Evolutionary conservation across 495 filamentous ascomycete genomes (phyloP).

Genomic region (Penicillium crystallinum): DNA sequence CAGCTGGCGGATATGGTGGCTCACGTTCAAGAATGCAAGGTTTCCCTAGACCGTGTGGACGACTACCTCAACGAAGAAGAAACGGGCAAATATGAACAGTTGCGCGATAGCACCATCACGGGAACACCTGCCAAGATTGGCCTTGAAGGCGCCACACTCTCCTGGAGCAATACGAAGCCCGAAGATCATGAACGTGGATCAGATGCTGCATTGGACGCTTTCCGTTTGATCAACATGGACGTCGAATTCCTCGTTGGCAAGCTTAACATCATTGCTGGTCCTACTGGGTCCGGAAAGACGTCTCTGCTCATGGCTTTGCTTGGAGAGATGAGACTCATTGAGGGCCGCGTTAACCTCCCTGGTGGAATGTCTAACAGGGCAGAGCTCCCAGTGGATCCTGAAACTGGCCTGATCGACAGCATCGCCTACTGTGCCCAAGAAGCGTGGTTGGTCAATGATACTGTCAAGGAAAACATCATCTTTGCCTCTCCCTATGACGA

Average conservation of each 20-base stretch:
- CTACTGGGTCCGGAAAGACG: constrained; percentile 93
- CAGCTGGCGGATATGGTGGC: constrained; percentile 99
- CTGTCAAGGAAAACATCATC: constrained; percentile 92
- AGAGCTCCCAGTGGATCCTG: constrained; percentile 73
- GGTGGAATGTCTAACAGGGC: constrained; percentile 72
- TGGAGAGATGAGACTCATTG: constrained; percentile 88
- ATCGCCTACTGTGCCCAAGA: constrained; percentile 97
- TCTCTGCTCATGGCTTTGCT: constrained; percentile 93
- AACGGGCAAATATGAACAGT: constrained; percentile 91
- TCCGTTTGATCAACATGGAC: constrained; percentile 77
- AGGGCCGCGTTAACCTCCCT: constrained; percentile 78
- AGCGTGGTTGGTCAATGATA: constrained; percentile 95
- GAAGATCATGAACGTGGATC: constrained; percentile 16
- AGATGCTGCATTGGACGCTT: constrained; percentile 45
- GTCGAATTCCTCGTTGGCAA: constrained; percentile 70
- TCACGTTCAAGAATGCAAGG: constrained; percentile 95
- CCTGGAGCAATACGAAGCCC: constrained; percentile 67
- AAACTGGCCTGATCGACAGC: constrained; percentile 83
- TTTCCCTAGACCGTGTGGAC: constrained; percentile 94
- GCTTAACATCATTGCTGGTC: constrained; percentile 86
- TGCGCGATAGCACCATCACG: constrained; percentile 59
- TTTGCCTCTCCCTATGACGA: constrained; percentile 83
- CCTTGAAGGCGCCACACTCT: constrained; percentile 76
- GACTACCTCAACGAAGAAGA: constrained; percentile 93
- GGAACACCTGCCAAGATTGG: constrained; percentile 65